Conservation (phyloP, 139 green algal genomes). For the Volvox africanus region DNA sequence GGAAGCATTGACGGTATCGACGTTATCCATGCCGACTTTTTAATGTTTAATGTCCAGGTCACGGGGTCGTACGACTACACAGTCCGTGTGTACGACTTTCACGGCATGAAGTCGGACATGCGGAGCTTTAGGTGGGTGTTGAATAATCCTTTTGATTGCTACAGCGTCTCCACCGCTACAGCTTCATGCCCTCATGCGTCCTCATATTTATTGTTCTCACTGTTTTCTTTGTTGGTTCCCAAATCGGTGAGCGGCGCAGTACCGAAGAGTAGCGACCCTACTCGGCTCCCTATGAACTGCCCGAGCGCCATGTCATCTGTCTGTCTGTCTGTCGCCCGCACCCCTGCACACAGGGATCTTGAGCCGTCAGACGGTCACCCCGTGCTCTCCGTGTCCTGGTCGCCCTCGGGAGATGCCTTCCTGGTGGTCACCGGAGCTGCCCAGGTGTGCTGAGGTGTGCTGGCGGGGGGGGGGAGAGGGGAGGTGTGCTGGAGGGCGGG, state of each 20-base stretch:
- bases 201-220: too few relatives aligned
- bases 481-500: too few relatives aligned
- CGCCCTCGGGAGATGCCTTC: constrained; percentile 85
- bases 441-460: constrained; percentile 7
- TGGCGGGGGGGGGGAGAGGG: not conserved
- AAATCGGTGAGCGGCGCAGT: too few relatives aligned
- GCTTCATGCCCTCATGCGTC: too few relatives aligned
- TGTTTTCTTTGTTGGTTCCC: too few relatives aligned
- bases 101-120: constrained; percentile 92
- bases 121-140: constrained; percentile 74
- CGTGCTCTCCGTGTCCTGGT: constrained; percentile 79
- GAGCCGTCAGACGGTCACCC: constrained; percentile 87
- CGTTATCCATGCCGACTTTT: too few relatives aligned
- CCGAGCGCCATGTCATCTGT: too few relatives aligned
- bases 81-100: constrained; percentile 92
- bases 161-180: too few relatives aligned
- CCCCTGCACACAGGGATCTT: constrained; percentile 65
- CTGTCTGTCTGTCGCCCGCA: not conserved
- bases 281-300: too few relatives aligned
- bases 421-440: constrained; percentile 80
- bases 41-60: not conserved
- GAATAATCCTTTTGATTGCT: too few relatives aligned
- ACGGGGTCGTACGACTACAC: constrained; percentile 87
- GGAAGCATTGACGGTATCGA: too few relatives aligned
- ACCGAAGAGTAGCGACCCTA: too few relatives aligned